Evolutionary conservation across 768 basidiomycete genomes (phyloP).

Genomic region (Termitomyces sp.): DNA sequence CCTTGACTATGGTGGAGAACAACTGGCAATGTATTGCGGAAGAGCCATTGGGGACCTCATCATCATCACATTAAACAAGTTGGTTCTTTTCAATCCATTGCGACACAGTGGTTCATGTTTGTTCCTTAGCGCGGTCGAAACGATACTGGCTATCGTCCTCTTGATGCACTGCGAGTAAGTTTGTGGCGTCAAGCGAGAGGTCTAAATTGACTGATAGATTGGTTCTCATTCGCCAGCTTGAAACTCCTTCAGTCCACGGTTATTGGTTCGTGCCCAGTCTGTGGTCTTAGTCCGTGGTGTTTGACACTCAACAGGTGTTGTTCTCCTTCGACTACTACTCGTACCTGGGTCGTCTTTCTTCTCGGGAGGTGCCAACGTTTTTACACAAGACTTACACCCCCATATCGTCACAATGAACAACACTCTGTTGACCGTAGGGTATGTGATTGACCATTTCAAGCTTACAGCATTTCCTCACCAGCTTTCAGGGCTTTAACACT

Average conservation of each 20-base stretch:
- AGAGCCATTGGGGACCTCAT: slow-evolving; percentile 47
- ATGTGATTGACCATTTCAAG: slow-evolving; percentile 9
- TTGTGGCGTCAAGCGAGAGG: neutral
- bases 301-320: slow-evolving; percentile 42
- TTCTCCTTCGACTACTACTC: slow-evolving; percentile 67
- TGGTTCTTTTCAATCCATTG: neutral
- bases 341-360: slow-evolving; percentile 68
- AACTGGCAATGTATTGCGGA: slow-evolving; percentile 47
- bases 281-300: neutral
- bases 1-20: slow-evolving; percentile 50
- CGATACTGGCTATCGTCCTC: slow-evolving; percentile 44
- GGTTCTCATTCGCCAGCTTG: slow-evolving; percentile 33
- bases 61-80: slow-evolving; percentile 52
- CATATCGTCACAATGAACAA: slow-evolving; percentile 67
- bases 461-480: neutral
- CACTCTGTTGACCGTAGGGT: slow-evolving; percentile 66
- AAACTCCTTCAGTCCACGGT: slow-evolving; percentile 67
- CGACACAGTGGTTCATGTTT: neutral
- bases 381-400: slow-evolving; percentile 64
- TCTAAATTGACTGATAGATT: neutral
- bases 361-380: slow-evolving; percentile 59
- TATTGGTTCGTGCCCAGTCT: slow-evolving; percentile 37
- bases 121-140: slow-evolving; percentile 41
- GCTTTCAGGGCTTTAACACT: slow-evolving; percentile 54
- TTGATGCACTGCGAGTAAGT: slow-evolving; percentile 46